These are phyloP conservation scores for Cryptococcus sp. DNA, from an alignment of 1,284 basidiomycete species.

Conservation along the genomic window DNA sequence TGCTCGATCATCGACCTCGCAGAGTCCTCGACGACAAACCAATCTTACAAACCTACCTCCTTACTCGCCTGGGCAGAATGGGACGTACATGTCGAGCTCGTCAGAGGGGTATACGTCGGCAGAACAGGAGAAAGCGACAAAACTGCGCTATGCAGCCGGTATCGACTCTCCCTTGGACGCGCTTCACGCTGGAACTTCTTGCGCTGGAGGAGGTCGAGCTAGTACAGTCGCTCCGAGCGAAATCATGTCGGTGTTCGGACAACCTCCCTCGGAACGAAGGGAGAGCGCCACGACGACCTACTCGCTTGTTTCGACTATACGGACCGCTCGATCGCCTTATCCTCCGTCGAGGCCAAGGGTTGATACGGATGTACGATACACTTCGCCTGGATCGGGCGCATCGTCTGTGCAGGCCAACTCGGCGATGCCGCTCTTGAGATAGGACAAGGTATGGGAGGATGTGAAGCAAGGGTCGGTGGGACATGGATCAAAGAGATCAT, in stretches of 20 bases:
- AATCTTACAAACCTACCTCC: slow-evolving; percentile 18
- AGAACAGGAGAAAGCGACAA: neutral
- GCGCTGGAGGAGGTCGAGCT: no score
- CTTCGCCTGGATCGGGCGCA: neutral
- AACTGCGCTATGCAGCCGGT: neutral
- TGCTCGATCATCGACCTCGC: neutral
- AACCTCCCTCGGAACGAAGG: slow-evolving; percentile 4
- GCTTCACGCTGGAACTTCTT: no score
- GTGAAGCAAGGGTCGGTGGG: neutral
- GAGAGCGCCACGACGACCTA: slow-evolving; percentile 1
- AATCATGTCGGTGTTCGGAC: slow-evolving; percentile 5
- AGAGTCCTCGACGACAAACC: neutral
- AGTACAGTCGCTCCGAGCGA: slow-evolving; percentile 11
- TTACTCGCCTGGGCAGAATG: slow-evolving; percentile 15
- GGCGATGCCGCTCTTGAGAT: slow-evolving; percentile 1
- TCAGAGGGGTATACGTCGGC: neutral
- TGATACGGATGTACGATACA: neutral
- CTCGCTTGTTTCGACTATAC: neutral
- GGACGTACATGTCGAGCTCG: slow-evolving; percentile 9
- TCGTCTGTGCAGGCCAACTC: neutral
- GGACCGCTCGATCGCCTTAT: neutral
- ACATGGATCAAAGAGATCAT: neutral
- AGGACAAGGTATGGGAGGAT: neutral
- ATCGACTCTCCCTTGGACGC: neutral
- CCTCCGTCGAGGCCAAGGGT: neutral